Evolutionary conservation across 805 yeast genomes (phyloP), one percentile per base, ranked within the genome.

Genomic region (Komagataella pastoris): DNA sequence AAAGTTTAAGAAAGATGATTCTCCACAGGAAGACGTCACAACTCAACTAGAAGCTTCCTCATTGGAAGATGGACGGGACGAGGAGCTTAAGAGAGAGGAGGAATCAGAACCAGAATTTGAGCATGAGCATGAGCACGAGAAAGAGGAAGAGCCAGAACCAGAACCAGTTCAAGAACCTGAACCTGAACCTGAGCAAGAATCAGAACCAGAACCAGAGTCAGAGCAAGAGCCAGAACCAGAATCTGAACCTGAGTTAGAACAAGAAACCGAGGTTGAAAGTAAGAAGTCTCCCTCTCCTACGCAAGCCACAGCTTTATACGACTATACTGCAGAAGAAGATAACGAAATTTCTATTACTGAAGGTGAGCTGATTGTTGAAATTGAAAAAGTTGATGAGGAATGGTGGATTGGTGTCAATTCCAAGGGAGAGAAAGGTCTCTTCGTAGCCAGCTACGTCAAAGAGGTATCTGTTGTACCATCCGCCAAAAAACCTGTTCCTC

Each of bases 251-350:
- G 54, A 54, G 17, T 51, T 59, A 5, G 53, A 45, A 17, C 50
- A 48, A 18, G 47, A 36, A 44, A 49, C 53, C 23, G 50, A 47
- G 19, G 53, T 58, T 36, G 58, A 50, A 23, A 53, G 57, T 30
- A 48, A 55, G 44, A 54, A 52, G 7, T n/a, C 49, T 14, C 12
- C 40, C 14, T 7, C 51, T 3, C 23, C 40, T 18, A 7, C 50
- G 23, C 23, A 73, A 40, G 99, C 97, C 1, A 64, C 79, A 54
- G 98, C 93, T 4, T 84, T 82, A 61, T 93, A 88, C 64, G 93
- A 85, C 54, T 85, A 83, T 57, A 82, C 72, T 57, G 79, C 80
- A 59, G 88, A 79, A 54, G 95, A 85, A 59, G 90, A 83, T 51
- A 83, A 85, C 58, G 95, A 86, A 63, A 77, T 86, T 50, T 73